A percentile compares a stretch with the other conserved stretches of the same genome.
Conservation (phyloP, 2,329 filamentous ascomycete genomes). For the Fusarium goolgardi region DNA sequence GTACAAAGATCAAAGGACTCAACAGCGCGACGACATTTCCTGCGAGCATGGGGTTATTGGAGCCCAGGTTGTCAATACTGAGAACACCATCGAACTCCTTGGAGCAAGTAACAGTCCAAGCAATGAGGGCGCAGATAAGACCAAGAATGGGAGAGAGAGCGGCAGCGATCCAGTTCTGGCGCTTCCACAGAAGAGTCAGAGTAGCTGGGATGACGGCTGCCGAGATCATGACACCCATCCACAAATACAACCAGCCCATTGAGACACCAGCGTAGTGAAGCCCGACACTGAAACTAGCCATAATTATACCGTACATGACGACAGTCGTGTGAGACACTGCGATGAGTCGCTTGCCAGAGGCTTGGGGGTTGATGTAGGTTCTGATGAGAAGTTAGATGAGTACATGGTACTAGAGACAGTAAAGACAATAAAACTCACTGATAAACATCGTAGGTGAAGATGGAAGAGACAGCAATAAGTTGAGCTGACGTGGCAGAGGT, state of each 20-base stretch:
- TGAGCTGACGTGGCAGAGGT: slow-evolving; percentile 86
- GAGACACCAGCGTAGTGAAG: slow-evolving; percentile 79
- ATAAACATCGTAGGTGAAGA: slow-evolving; percentile 60
- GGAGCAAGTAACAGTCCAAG: slow-evolving; percentile 78
- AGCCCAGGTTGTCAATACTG: slow-evolving; percentile 78
- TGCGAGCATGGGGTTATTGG: slow-evolving; percentile 87
- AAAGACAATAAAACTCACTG: neutral
- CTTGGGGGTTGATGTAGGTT: slow-evolving; percentile 73
- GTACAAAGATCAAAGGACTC: slow-evolving; percentile 79
- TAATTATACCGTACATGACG: slow-evolving; percentile 75
- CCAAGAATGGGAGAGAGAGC: slow-evolving; percentile 75
- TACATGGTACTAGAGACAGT: fast-evolving
- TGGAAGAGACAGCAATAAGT: slow-evolving; percentile 87
- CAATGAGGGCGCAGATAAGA: slow-evolving; percentile 72
- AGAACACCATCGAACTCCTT: slow-evolving; percentile 76
- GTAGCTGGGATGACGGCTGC: slow-evolving; percentile 86
- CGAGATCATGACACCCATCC: slow-evolving; percentile 93
- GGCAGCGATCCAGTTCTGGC: slow-evolving; percentile 80
- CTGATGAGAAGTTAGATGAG: neutral
- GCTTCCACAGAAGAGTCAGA: slow-evolving; percentile 82
- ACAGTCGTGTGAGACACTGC: slow-evolving; percentile 82
- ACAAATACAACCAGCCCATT: slow-evolving; percentile 89
- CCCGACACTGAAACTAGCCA: slow-evolving; percentile 82
- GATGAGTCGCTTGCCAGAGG: slow-evolving; percentile 80
- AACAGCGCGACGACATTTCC: slow-evolving; percentile 87